Conservation (phyloP, 1,139 yeast genomes). For the Candida glucosophila region DNA sequence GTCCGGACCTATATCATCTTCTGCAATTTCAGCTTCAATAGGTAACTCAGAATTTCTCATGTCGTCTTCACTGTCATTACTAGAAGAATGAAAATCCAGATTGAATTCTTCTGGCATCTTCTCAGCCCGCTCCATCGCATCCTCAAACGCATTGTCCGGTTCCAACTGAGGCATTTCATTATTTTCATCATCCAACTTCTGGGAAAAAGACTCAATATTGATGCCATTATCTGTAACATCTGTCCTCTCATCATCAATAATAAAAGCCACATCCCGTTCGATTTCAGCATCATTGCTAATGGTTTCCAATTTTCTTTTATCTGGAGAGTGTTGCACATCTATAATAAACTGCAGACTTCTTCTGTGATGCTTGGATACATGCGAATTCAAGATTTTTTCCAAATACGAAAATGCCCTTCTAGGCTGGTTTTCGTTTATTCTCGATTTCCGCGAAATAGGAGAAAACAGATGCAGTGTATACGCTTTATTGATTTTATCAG, state of each 20-base stretch:
- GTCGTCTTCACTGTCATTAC: too few relatives aligned
- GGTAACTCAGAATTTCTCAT: too few relatives aligned
- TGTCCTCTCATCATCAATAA: not conserved
- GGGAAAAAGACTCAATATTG: not conserved
- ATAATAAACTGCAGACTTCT: too few relatives aligned
- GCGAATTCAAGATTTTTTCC: slow-evolving; percentile 16
- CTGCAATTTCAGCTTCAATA: too few relatives aligned
- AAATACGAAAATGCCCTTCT: slow-evolving; percentile 16
- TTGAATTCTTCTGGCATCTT: too few relatives aligned
- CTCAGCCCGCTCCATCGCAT: too few relatives aligned
- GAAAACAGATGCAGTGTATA: too few relatives aligned
- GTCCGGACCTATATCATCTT: too few relatives aligned
- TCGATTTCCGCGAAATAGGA: slow-evolving; percentile 7
- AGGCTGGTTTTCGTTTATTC: slow-evolving; percentile 2
- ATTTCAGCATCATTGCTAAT: not conserved
- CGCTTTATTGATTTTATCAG: too few relatives aligned
- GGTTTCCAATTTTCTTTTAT: not conserved
- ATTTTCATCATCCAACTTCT: too few relatives aligned
- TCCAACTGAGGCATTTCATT: not conserved
- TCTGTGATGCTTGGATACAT: too few relatives aligned
- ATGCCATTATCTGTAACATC: not conserved
- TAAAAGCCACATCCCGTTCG: not conserved
- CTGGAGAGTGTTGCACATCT: not conserved
- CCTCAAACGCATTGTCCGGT: slow-evolving; percentile 1
- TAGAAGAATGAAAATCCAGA: too few relatives aligned